Evolutionary conservation across 139 green algal genomes (phyloP).

Genomic region (Deuterostichococcus epilithicus): DNA sequence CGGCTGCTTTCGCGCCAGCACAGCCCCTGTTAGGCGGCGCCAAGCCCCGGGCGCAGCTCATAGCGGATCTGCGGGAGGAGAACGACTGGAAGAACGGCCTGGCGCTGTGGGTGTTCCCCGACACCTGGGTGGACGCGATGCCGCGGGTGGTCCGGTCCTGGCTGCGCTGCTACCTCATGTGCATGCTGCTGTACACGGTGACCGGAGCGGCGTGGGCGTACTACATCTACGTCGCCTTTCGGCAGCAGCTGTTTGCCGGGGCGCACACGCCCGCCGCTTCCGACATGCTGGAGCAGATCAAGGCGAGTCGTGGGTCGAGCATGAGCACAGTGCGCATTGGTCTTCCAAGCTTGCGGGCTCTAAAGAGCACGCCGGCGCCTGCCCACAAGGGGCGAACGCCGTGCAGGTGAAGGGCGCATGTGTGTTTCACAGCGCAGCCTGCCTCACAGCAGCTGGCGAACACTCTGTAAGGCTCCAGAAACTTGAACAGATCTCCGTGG

Average conservation of each 20-base stretch:
- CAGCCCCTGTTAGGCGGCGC: too few species aligned
- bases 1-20: too few species aligned
- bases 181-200: conserved; percentile 68
- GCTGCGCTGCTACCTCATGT: conserved; percentile 75
- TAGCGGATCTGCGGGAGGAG: conserved; percentile 55
- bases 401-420: too few species aligned
- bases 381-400: too few species aligned
- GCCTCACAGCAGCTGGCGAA: neutral
- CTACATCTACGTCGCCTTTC: conserved; percentile 77
- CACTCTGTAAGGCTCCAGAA: too few species aligned
- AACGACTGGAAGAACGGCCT: conserved; percentile 82
- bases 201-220: conserved; percentile 68
- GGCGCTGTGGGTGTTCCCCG: conserved; percentile 46
- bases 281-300: conserved; percentile 74
- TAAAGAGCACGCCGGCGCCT: too few species aligned
- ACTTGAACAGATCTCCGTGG: neutral
- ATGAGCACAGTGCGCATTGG: too few species aligned
- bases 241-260: conserved; percentile 52
- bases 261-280: conserved; percentile 51
- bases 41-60: conserved; percentile 29
- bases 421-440: neutral
- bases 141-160: conserved; percentile 41
- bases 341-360: neutral
- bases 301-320: conserved; percentile 26
- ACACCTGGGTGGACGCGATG: conserved; percentile 10